Conservation (phyloP, 2,329 filamentous ascomycete species). For the Lizonia empirigonia region DNA sequence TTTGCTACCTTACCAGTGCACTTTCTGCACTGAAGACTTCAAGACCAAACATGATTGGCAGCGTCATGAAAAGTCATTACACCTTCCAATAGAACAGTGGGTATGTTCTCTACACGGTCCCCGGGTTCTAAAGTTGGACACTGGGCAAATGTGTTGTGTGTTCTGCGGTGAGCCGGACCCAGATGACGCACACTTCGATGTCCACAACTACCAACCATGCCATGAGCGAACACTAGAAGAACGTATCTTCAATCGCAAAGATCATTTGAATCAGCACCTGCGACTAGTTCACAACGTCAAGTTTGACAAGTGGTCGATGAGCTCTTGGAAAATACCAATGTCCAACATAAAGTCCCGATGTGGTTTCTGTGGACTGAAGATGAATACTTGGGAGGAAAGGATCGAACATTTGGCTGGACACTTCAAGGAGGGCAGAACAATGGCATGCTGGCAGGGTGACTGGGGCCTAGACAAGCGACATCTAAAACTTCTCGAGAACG, state of each 20-base stretch:
- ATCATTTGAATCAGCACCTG: slow-evolving; percentile 37
- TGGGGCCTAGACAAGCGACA: slow-evolving; percentile 30
- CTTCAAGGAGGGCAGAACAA: slow-evolving; percentile 32
- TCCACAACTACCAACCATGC: slow-evolving; percentile 30
- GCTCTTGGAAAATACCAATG: slow-evolving; percentile 33
- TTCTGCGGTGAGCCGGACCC: slow-evolving; percentile 14
- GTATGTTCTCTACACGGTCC: slow-evolving; percentile 20
- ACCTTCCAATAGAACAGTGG: slow-evolving; percentile 37
- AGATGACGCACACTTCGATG: slow-evolving; percentile 17
- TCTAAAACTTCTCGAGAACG: slow-evolving; percentile 22
- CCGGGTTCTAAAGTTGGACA: slow-evolving; percentile 8
- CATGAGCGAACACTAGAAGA: slow-evolving; percentile 28
- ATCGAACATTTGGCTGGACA: slow-evolving; percentile 35
- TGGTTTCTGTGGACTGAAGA: slow-evolving; percentile 30
- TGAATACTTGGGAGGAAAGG: slow-evolving; percentile 31
- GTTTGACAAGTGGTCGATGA: slow-evolving; percentile 44
- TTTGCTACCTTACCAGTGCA: slow-evolving; percentile 34
- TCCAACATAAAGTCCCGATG: slow-evolving; percentile 29
- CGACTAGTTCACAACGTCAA: slow-evolving; percentile 31
- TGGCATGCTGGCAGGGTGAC: slow-evolving; percentile 36
- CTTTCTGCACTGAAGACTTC: slow-evolving; percentile 40
- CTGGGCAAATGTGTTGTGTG: slow-evolving; percentile 13
- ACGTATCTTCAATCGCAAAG: slow-evolving; percentile 38
- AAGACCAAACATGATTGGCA: slow-evolving; percentile 40
- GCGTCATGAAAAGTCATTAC: slow-evolving; percentile 38